A percentile compares a stretch with the other conserved stretches of the same genome.
Conservation (phyloP, 768 basidiomycete species). For the Mycena rosella region DNA sequence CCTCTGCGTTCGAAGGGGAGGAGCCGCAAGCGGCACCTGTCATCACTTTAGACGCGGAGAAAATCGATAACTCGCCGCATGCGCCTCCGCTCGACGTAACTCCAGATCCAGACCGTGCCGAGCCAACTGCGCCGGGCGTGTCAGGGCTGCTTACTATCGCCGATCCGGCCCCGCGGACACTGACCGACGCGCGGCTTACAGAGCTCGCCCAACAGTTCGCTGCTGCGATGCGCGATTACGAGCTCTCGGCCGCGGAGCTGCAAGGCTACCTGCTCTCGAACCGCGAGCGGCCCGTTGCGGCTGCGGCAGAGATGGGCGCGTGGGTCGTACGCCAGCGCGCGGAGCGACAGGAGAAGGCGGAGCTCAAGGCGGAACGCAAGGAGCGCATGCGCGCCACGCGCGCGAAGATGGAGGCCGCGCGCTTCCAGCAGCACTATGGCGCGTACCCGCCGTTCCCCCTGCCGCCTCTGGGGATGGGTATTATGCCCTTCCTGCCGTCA, state of each 20-base stretch:
- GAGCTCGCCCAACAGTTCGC: constrained; percentile 58
- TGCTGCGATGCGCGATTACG: constrained; percentile 56
- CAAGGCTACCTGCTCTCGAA: constrained; percentile 71
- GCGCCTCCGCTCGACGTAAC: background rate
- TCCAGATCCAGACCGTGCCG: background rate
- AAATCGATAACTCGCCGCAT: too few species aligned
- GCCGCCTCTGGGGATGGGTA: too few species aligned
- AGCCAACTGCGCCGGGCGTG: background rate
- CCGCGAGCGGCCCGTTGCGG: constrained; percentile 53
- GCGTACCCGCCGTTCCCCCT: constrained; percentile 22
- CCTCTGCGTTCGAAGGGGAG: background rate
- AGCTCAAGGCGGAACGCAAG: constrained; percentile 22
- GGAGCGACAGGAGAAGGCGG: constrained; percentile 29
- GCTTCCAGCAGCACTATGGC: constrained; percentile 22
- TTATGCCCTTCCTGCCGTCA: constrained; percentile 2
- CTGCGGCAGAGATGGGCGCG: constrained; percentile 53
- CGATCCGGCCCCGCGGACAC: background rate
- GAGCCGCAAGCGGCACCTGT: too few species aligned
- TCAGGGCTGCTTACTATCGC: background rate
- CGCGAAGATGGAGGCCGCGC: constrained; percentile 30
- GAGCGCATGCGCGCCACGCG: constrained; percentile 26
- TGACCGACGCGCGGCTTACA: constrained; percentile 33
- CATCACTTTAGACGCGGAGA: background rate
- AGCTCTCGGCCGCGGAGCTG: constrained; percentile 71
- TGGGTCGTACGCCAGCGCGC: constrained; percentile 49